A percentile compares a stretch with the other conserved stretches of the same genome.
Conservation (phyloP, 306 rosid species). For the Sicyos baderoa region DNA sequence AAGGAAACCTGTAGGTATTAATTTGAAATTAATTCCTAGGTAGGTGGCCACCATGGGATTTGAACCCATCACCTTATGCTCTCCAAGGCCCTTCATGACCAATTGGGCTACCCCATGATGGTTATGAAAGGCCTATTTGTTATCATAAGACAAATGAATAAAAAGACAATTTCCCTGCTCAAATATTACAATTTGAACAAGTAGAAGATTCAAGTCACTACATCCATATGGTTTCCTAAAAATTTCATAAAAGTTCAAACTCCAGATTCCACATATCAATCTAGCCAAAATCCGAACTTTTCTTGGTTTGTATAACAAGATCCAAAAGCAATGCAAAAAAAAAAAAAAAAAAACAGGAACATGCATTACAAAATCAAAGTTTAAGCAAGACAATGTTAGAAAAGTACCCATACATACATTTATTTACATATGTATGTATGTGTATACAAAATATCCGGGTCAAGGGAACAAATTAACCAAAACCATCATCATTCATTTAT, state of each 20-base stretch:
- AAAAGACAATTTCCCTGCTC: not conserved
- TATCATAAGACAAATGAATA: not conserved
- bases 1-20: too few relatives aligned
- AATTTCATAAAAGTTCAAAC: not conserved
- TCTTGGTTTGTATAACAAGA: slow-evolving; percentile 1
- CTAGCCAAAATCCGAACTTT: not conserved
- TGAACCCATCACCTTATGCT: too few relatives aligned
- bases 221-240: not conserved
- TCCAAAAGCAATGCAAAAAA: not conserved
- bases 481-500: not conserved
- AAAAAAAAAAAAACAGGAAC: not conserved
- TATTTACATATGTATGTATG: not conserved
- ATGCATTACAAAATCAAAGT: not conserved
- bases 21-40: too few relatives aligned
- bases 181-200: not conserved
- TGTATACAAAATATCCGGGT: not conserved
- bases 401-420: not conserved
- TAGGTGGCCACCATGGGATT: too few relatives aligned
- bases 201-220: slow-evolving; percentile 6
- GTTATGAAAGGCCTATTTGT: not conserved
- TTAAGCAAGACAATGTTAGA: not conserved
- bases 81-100: too few relatives aligned
- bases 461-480: not conserved
- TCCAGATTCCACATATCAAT: not conserved
- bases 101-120: too few relatives aligned